phyloP scores from a whole-genome alignment of 441 rosid genomes.

The Croton laevigatus region DNA sequence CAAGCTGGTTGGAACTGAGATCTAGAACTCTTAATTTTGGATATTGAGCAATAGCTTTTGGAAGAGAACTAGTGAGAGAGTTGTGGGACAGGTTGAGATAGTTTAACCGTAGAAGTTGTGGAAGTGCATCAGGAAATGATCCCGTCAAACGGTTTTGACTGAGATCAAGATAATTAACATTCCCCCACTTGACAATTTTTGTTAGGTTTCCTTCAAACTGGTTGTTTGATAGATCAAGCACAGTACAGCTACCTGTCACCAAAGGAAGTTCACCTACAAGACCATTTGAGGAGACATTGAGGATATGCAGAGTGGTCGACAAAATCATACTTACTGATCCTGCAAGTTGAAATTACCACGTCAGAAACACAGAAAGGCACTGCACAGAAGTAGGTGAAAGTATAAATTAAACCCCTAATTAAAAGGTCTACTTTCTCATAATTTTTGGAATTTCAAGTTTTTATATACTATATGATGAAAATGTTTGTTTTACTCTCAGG shows the following conservation, averaged over 20 bases:
- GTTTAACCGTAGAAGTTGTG: slow-evolving; percentile 83
- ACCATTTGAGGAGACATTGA: slow-evolving; percentile 79
- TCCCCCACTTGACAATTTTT: slow-evolving; percentile 74
- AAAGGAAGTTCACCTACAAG: slow-evolving; percentile 85
- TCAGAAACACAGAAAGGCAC: slow-evolving; percentile 20
- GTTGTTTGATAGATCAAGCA: slow-evolving; percentile 89
- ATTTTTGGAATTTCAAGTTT: too few species aligned
- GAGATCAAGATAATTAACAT: slow-evolving; percentile 83
- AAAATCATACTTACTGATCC: slow-evolving; percentile 72
- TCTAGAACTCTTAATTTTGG: slow-evolving; percentile 86
- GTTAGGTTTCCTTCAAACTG: slow-evolving; percentile 78
- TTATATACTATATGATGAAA: too few species aligned
- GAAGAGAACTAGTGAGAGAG: slow-evolving; percentile 63
- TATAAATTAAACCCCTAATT: not conserved
- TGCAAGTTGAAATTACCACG: slow-evolving; percentile 39
- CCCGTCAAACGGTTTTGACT: slow-evolving; percentile 78
- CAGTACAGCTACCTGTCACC: slow-evolving; percentile 71
- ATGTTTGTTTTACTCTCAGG: too few species aligned
- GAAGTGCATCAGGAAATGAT: slow-evolving; percentile 67
- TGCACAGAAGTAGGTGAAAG: slow-evolving; percentile 5
- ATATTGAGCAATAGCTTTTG: slow-evolving; percentile 56
- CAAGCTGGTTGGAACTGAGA: slow-evolving; percentile 72
- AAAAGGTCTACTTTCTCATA: too few species aligned
- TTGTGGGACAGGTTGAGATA: slow-evolving; percentile 85
- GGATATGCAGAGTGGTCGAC: slow-evolving; percentile 67